phyloP scores from a whole-genome alignment of 331 rosid species.

The Quercus phellos region DNA sequence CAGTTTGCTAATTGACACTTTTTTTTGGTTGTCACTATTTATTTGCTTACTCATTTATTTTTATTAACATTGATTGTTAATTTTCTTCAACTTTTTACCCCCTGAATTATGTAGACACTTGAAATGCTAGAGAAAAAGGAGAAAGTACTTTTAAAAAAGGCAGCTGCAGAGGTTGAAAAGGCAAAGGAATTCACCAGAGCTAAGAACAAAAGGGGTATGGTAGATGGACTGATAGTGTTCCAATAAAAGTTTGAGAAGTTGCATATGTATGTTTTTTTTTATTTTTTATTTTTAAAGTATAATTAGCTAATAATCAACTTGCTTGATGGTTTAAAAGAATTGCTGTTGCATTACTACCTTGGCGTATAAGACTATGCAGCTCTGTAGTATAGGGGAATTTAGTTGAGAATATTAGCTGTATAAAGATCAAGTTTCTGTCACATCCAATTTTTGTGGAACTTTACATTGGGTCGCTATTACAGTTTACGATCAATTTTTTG shows the following conservation, averaged over 20 bases:
- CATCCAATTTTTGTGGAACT: background rate
- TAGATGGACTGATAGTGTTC: background rate
- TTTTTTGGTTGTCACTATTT: background rate
- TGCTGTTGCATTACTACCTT: background rate
- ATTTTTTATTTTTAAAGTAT: background rate
- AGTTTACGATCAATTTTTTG: background rate
- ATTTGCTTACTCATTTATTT: background rate
- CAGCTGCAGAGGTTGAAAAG: constrained; percentile 73
- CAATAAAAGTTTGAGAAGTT: background rate
- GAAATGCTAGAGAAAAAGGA: constrained; percentile 99
- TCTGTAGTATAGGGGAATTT: background rate
- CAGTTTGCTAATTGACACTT: background rate
- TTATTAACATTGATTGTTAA: background rate
- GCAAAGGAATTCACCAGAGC: constrained; percentile 80
- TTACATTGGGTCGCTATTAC: background rate
- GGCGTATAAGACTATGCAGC: background rate
- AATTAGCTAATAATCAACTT: background rate
- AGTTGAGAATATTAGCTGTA: background rate
- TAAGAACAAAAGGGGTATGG: constrained; percentile 82
- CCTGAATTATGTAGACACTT: constrained; percentile 61
- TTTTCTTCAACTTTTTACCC: background rate
- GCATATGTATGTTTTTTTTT: background rate
- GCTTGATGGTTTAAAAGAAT: background rate
- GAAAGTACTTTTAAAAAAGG: constrained; percentile 78
- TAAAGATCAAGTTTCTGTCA: background rate